phyloP scores from a whole-genome alignment of 805 yeast genomes.

The Jamesozyma lodderae region DNA sequence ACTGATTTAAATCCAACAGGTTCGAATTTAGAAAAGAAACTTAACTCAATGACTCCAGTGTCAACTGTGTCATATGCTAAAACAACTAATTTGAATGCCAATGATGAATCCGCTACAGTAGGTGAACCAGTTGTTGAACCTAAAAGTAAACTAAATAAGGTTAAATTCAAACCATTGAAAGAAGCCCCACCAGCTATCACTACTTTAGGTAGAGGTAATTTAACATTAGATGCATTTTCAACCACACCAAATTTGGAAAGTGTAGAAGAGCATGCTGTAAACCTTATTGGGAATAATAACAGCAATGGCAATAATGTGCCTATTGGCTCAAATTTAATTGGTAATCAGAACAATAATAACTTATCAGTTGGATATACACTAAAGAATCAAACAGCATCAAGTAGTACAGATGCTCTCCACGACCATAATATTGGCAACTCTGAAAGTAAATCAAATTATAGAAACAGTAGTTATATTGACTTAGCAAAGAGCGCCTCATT shows the following conservation, averaged over 20 bases:
- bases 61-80: not conserved
- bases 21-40: not conserved
- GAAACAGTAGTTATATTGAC: constrained; percentile 12
- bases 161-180: constrained; percentile 25
- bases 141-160: constrained; percentile 13
- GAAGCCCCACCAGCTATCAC: constrained; percentile 38
- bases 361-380: not conserved
- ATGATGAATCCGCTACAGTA: not conserved
- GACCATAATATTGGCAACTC: not conserved
- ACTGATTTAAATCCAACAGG: not conserved
- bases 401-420: not conserved
- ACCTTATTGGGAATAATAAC: not conserved
- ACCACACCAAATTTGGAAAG: constrained; percentile 4
- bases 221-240: constrained; percentile 33
- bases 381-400: not conserved
- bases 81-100: too few species aligned
- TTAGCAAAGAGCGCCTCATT: constrained; percentile 7
- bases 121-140: not conserved
- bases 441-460: not conserved
- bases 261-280: not conserved
- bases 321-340: not conserved
- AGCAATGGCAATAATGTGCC: not conserved
- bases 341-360: not conserved
- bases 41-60: not conserved
- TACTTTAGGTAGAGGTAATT: constrained; percentile 48